Conservation (phyloP, 2,329 filamentous ascomycete genomes). For the Aspergillus puulaauensis region DNA sequence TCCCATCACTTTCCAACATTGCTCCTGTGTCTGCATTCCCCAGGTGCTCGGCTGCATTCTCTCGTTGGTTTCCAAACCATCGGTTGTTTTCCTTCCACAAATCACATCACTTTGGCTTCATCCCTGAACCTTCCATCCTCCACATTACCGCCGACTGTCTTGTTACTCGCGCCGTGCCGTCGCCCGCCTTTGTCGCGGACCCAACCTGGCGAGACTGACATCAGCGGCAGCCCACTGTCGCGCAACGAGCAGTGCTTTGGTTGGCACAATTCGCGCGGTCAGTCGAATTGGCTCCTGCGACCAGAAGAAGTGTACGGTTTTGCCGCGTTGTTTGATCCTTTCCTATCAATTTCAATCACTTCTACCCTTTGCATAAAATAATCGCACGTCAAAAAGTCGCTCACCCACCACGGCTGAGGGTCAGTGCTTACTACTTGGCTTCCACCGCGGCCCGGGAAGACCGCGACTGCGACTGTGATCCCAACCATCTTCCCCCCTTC, state of each 20-base stretch:
- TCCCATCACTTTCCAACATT: conserved; percentile 14
- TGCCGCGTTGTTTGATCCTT: conserved; percentile 16
- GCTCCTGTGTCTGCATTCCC: conserved; percentile 10
- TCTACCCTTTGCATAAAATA: conserved; percentile 5
- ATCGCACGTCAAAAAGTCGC: conserved; percentile 15
- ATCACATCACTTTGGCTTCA: conserved; percentile 17
- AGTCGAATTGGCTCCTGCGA: conserved; percentile 15
- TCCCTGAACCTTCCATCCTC: conserved; percentile 9
- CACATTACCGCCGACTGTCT: conserved; percentile 9
- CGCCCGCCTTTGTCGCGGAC: conserved; percentile 17
- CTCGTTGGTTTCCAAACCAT: conserved; percentile 17
- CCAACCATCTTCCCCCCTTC: conserved; percentile 1
- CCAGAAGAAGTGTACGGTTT: conserved; percentile 13
- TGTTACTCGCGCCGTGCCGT: conserved; percentile 9
- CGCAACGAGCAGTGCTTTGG: conserved; percentile 20
- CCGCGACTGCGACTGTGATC: conserved; percentile 14
- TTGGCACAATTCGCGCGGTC: conserved; percentile 22
- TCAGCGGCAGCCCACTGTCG: conserved; percentile 24
- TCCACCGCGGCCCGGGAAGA: conserved; percentile 17
- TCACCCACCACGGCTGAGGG: conserved; percentile 10
- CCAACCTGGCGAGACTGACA: conserved; percentile 24
- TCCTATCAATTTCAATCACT: conserved; percentile 18
- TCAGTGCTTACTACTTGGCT: conserved; percentile 16
- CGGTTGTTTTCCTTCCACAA: conserved; percentile 16
- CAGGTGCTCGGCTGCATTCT: conserved; percentile 10